Base-by-base conservation (phyloP, 1,139 yeast species). In the Yarrowia galli region DNA sequence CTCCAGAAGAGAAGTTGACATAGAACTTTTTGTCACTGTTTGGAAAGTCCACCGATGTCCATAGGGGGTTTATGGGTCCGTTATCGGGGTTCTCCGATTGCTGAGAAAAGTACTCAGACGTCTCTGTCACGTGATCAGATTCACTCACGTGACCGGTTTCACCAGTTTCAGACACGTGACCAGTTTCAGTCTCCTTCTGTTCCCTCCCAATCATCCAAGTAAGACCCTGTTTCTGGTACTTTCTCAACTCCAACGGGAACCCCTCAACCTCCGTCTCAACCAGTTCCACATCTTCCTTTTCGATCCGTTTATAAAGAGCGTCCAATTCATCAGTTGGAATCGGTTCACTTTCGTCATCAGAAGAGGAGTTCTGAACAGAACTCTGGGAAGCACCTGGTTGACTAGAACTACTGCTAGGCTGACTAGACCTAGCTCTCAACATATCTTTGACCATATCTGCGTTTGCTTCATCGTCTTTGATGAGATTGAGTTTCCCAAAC, bases 41-140 rank as follows among this genome's bases (percentile, higher is more conserved):
- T 9, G 97, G 97, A 96, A 97, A 93, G 69, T 79, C 79, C 73
- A 85, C 89, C 68, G 87, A 86, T 70, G 86, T 87, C 98, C 98
- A 95, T 38, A 95, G 78, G 0, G 98, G 99, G 74, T 92, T 91
- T 81, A 90, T 83, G 35, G 87, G 80, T 4, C 87, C 73, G 7
- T 72, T 71, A 4, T 76, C 77, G 5, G 87, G 72, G 6, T 73
- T 71, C 3, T 75, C 77, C n/a, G n/a, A n/a, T n/a, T n/a, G n/a
- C n/a, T n/a, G n/a, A n/a, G n/a, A n/a, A 0, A 73, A 76, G 2
- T 68, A 67, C 6, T 68, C 65, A 4, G 77, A 81, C 43, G 82
- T 78, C 67, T 84, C 58, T 16, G 12, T n/a, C n/a, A n/a, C n/a
- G n/a, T n/a, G n/a, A n/a, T n/a, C n/a, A n/a, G n/a, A n/a, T n/a